phyloP scores from a whole-genome alignment of 1,284 basidiomycete genomes.

The Ceratobasidium papillatum region DNA sequence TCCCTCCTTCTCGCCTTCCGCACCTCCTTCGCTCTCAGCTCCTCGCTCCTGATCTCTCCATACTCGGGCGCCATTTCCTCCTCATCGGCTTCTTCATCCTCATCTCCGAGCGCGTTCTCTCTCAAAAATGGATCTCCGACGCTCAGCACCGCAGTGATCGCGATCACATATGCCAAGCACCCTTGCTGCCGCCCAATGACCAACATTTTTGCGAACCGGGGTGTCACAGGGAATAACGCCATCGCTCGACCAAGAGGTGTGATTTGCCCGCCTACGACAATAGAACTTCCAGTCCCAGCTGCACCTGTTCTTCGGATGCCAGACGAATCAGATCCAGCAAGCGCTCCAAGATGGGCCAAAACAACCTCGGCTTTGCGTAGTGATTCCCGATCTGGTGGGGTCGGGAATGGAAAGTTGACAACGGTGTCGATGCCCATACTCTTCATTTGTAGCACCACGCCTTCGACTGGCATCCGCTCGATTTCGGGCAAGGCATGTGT shows the following conservation, averaged over 20 bases:
- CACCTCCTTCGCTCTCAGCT: constrained; percentile 71
- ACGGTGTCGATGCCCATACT: constrained; percentile 98
- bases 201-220: constrained; percentile 94
- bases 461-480: constrained; percentile 95
- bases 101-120: constrained; percentile 71
- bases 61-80: constrained; percentile 59
- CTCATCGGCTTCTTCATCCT: constrained; percentile 58
- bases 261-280: constrained; percentile 66
- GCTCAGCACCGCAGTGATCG: constrained; percentile 90
- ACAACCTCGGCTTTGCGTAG: constrained; percentile 85
- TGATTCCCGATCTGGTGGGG: constrained; percentile 85
- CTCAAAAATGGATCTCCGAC: constrained; percentile 97
- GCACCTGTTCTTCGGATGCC: constrained; percentile 49
- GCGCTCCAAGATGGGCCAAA: constrained; percentile 85
- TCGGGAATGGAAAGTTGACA: constrained; percentile 98
- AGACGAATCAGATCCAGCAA: constrained; percentile 56
- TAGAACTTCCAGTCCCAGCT: constrained; percentile 43
- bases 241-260: constrained; percentile 91
- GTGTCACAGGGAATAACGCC: constrained; percentile 92
- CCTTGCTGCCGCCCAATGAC: constrained; percentile 91
- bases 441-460: constrained; percentile 98
- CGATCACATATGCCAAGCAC: constrained; percentile 91
- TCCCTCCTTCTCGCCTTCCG: constrained; percentile 70
- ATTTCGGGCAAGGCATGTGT: constrained; percentile 92
- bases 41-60: constrained; percentile 65